Evolutionary conservation across 2,329 filamentous ascomycete genomes (phyloP).

Genomic region (Epichloe bromicola): DNA sequence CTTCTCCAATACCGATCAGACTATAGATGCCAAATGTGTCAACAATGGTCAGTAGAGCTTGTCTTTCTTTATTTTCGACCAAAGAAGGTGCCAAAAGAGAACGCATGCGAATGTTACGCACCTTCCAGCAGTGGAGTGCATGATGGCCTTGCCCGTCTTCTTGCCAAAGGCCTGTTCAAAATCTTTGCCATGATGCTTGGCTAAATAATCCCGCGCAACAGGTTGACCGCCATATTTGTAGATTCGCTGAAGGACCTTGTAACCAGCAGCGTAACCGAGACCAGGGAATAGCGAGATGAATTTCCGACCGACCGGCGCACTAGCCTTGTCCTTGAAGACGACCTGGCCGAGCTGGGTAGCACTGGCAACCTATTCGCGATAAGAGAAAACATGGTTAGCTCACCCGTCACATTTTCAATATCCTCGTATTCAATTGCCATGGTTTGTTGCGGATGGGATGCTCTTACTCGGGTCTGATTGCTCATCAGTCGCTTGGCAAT

Average conservation of each 20-base stretch:
- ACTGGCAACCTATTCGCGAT: slow-evolving; percentile 17
- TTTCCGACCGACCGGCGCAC: slow-evolving; percentile 56
- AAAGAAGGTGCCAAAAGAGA: not conserved
- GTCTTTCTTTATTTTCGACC: no score
- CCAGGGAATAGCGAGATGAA: slow-evolving; percentile 95
- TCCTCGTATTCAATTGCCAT: not conserved
- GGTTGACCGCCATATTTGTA: slow-evolving; percentile 99
- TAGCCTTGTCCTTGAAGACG: slow-evolving; percentile 83
- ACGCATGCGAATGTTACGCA: slow-evolving; percentile 22
- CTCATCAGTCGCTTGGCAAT: slow-evolving; percentile 99
- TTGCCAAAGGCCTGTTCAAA: slow-evolving; percentile 89
- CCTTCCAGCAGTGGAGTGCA: slow-evolving; percentile 94
- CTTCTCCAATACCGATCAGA: slow-evolving; percentile 93
- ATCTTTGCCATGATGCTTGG: slow-evolving; percentile 61
- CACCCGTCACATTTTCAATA: slow-evolving; percentile 8
- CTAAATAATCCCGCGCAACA: slow-evolving; percentile 81
- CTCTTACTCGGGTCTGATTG: slow-evolving; percentile 61
- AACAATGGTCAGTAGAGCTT: not conserved
- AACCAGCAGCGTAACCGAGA: slow-evolving; percentile 91
- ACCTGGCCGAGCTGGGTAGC: slow-evolving; percentile 65
- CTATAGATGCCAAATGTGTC: slow-evolving; percentile 27
- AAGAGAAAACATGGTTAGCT: slow-evolving; percentile 2
- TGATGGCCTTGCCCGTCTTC: slow-evolving; percentile 94
- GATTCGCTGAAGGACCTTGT: slow-evolving; percentile 92
- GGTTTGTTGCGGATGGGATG: not conserved